These are phyloP conservation scores for Babesia bigemina DNA, from an alignment of 169 alveolate genomes.

Conservation along the genomic window DNA sequence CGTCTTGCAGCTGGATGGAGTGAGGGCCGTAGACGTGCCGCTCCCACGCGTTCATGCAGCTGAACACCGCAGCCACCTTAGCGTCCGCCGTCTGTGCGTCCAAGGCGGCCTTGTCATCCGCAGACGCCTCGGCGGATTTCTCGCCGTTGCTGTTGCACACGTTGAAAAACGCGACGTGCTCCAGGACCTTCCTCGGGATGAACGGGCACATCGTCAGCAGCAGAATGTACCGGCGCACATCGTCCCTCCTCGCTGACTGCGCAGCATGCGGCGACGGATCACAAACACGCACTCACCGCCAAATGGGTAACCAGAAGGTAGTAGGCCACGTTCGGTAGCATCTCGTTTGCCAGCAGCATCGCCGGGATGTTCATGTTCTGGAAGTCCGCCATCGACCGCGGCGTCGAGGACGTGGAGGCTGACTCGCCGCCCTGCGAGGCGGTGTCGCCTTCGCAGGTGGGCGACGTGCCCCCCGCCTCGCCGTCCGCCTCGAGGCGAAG, in stretches of 20 bases:
- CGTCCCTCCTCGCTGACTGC: constrained; percentile 22
- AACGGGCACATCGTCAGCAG: constrained; percentile 30
- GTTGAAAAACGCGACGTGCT: not conserved
- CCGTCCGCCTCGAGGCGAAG: not conserved
- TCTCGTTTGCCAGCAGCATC: constrained; percentile 3
- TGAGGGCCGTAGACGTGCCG: constrained; percentile 6
- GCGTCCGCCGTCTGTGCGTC: not conserved
- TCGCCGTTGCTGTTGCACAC: not conserved
- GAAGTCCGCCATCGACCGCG: constrained; percentile 1
- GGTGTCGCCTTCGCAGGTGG: not conserved
- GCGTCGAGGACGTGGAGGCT: not conserved
- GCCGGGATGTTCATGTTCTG: constrained; percentile 22
- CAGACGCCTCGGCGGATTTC: not conserved
- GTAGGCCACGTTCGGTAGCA: constrained; percentile 26
- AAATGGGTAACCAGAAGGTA: constrained; percentile 23
- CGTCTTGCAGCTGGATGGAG: not conserved
- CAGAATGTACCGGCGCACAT: constrained; percentile 8
- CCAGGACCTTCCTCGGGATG: constrained; percentile 9
- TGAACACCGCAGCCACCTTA: not conserved
- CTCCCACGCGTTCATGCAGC: constrained; percentile 19
- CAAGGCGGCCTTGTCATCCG: not conserved
- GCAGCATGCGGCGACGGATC: not conserved
- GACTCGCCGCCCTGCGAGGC: not conserved
- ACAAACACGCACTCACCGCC: not conserved
- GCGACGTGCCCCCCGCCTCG: not conserved